Evolutionary conservation across 352 stramenopile genomes (phyloP), one percentile per base, ranked within the genome.

Genomic region (Phytophthora cryptogea): DNA sequence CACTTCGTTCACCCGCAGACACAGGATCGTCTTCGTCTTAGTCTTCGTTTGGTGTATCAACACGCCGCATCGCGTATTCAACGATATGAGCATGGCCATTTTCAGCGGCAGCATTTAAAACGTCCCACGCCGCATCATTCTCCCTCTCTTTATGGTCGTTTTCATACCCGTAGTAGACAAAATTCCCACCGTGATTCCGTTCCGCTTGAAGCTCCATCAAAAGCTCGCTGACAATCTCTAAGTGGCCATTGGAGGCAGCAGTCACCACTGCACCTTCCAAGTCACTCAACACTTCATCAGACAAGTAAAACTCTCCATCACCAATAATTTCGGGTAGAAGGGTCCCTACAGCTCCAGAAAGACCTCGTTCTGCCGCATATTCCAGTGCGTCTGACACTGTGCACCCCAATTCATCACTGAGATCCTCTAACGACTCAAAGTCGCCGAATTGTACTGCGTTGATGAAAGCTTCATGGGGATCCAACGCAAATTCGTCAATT

Each of bases 201-300:
- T 49, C 44, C 10, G n/a, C 1, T 16, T 39, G n/a, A 35, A 52
- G 32, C 9, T 52, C 31, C 17, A 13, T 10, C n/a, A 52, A 35
- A n/a, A 72, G 51, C 48, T 64, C 7, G 48, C 58, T 54, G 53
- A 47, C 39, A 58, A 52, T 16, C 5, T 39, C 30, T 2, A 41
- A 5, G 31, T 42, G 45, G 5, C 45, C 30, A 5, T 52, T 41
- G 7, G 6, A 3, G 14, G 45, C 45, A 27, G 45, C 45, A 42
- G 30, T n/a, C 16, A 52, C 45, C 5, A 31, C 28, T 14, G 26
- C 13, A 4, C 11, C 7, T 9, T 49, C 43, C 27, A 49, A 5
- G 20, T 26, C 26, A 14, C 14, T 30, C 43, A 36, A 14, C 43
- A 49, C 43, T 16, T 10, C 8, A 23, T 49, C 43, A 14, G 36